Percentiles rank a stretch among this genome's conserved stretches.
Conservation (phyloP, 768 basidiomycete species). For the Russula griseocarnosa region DNA sequence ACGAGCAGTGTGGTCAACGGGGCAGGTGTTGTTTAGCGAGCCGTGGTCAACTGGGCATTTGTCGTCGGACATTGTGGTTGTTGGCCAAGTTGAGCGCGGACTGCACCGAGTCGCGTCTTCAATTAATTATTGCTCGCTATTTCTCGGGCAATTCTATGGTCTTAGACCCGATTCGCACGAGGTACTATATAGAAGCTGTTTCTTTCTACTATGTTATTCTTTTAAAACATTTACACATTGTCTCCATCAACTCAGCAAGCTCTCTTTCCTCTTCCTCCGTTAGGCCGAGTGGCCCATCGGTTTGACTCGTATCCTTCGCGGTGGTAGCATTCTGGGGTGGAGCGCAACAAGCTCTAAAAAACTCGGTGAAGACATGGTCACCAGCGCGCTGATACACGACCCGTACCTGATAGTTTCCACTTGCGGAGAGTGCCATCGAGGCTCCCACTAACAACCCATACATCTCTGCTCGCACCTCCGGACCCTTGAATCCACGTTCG, state of each 20-base stretch:
- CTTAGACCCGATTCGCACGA: no score
- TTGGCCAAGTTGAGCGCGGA: neutral
- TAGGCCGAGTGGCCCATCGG: constrained; percentile 38
- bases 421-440: constrained; percentile 84
- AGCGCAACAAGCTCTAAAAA: constrained; percentile 13
- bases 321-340: neutral
- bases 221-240: constrained; percentile 13
- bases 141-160: no score
- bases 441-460: constrained; percentile 80
- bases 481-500: constrained; percentile 63
- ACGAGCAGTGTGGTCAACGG: constrained; percentile 37
- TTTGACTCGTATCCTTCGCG: neutral
- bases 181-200: no score
- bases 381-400: neutral
- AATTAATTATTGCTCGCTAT: no score
- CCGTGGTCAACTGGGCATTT: constrained; percentile 25
- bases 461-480: constrained; percentile 51
- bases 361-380: neutral
- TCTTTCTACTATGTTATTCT: neutral
- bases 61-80: constrained; percentile 10
- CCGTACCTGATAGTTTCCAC: constrained; percentile 68
- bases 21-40: constrained; percentile 30
- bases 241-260: constrained; percentile 70
- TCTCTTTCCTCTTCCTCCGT: constrained; percentile 91
- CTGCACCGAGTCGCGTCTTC: no score